Evolutionary conservation across 768 basidiomycete genomes (phyloP).

Genomic region (Lentinula detonsa): DNA sequence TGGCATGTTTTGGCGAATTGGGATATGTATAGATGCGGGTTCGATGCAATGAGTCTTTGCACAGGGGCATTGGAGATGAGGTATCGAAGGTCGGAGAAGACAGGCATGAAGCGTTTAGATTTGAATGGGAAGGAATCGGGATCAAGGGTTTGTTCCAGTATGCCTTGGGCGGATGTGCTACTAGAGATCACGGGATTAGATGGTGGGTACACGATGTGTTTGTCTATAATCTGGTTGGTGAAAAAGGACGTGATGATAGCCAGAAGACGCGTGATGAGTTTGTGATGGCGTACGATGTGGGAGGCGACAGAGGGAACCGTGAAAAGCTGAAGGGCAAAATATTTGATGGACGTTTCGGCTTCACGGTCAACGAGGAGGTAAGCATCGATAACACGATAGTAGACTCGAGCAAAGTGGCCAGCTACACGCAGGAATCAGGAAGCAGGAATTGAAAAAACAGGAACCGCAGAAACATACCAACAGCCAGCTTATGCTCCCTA

Average conservation of each 20-base stretch:
- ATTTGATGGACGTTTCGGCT: constrained; percentile 91
- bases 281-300: constrained; percentile 69
- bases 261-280: constrained; percentile 71
- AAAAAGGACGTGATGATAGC: constrained; percentile 88
- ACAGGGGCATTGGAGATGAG: constrained; percentile 78
- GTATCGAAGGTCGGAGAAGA: constrained; percentile 87
- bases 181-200: constrained; percentile 7
- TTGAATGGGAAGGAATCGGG: constrained; percentile 87
- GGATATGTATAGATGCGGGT: constrained; percentile 52
- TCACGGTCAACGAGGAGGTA: constrained; percentile 93
- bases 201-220: constrained; percentile 51
- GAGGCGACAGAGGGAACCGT: constrained; percentile 82
- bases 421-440: constrained; percentile 34
- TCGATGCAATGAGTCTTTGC: constrained; percentile 68
- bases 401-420: constrained; percentile 78
- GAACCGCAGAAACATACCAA: constrained; percentile 49
- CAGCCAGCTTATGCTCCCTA: constrained; percentile 64
- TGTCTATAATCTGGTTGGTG: constrained; percentile 80
- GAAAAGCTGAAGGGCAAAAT: constrained; percentile 89
- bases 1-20: constrained; percentile 75
- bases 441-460: neutral
- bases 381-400: constrained; percentile 81
- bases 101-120: constrained; percentile 92
- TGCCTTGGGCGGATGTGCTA: neutral
- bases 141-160: constrained; percentile 41